Base-by-base conservation (phyloP, 2,329 filamentous ascomycete species). In the Plenodomus lindquistii region DNA sequence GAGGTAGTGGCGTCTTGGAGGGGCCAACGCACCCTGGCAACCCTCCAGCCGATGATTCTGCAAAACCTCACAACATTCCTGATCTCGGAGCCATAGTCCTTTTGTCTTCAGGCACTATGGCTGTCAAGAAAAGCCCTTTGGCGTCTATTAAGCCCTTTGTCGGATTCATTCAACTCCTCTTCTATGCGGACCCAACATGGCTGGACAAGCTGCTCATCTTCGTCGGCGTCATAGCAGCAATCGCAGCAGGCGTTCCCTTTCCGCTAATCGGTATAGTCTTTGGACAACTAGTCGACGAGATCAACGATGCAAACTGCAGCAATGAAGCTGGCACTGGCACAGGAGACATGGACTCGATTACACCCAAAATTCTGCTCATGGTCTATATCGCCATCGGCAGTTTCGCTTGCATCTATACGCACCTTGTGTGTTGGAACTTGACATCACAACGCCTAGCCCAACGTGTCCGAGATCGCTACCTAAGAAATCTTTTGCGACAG, bases 241-340 rank as follows among this genome's bases (percentile, higher is more conserved):
- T 81, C 37, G 81, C 77, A 20, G 79, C 83, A n/a, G 84, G 84
- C 39, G 76, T 83, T 3, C 84, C 84, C 0, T 84, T 86, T 47
- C 84, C 84, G 13, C 72, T 87, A 17, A 81, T 86, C 61, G 84
- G 81, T 43, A 82, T 87, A 50, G 74, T 87, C 44, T 87, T 87
- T 57, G 83, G 84, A 46, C 74, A 85, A 66, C 78, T 87, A 5
- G 76, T 87, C 52, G 82, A 87, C 62, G 75, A 82, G 50, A 75
- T 87, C 61, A 85, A 85, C 60, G 68, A 73, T 11, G 79, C 80
- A 17, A 79, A 81, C n/a, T 85, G 82, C 63, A 67, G 70, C 49
- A 63, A 71, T 34, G 50, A 63, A 9, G 29, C 55, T 19, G 56
- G 52, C 10, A 50, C 55, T 8, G 48, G 59, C 4, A 55, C 55